phyloP scores from a whole-genome alignment of 352 stramenopile species.

The Phytophthora podocarpi region DNA sequence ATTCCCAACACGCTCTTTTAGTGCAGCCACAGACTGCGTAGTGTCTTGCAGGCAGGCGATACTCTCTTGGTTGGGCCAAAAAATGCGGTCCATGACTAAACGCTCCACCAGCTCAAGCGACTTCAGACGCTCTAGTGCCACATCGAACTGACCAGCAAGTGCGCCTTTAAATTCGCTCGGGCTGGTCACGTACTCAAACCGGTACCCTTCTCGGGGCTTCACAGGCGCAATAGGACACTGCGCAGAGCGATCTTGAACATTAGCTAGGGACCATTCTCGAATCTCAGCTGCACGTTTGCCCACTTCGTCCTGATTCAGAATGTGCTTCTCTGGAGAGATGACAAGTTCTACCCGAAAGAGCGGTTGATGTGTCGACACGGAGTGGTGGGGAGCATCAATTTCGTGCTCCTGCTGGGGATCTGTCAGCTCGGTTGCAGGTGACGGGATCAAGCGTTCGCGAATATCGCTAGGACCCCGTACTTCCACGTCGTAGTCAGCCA shows the following conservation, averaged over 20 bases:
- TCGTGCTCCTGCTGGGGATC: constrained; percentile 7
- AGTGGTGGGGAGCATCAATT: not conserved
- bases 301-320: constrained; percentile 65
- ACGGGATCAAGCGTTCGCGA: constrained; percentile 27
- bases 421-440: constrained; percentile 1
- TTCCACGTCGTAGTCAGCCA: constrained; percentile 62
- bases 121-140: constrained; percentile 77
- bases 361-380: constrained; percentile 47
- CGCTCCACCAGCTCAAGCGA: constrained; percentile 91
- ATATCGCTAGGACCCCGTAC: constrained; percentile 58
- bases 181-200: constrained; percentile 83
- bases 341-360: constrained; percentile 79
- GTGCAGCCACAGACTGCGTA: constrained; percentile 57
- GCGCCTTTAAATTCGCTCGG: constrained; percentile 70
- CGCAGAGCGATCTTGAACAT: constrained; percentile 51
- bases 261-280: constrained; percentile 61
- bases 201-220: constrained; percentile 44
- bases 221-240: constrained; percentile 67
- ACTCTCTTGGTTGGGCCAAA: constrained; percentile 94
- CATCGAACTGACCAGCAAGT: constrained; percentile 81
- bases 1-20: constrained; percentile 57
- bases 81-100: constrained; percentile 95
- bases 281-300: constrained; percentile 61
- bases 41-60: constrained; percentile 84
- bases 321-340: constrained; percentile 56